These are phyloP conservation scores for Starmerella scarabaei DNA, from an alignment of 805 yeast species.

Conservation along the genomic window DNA sequence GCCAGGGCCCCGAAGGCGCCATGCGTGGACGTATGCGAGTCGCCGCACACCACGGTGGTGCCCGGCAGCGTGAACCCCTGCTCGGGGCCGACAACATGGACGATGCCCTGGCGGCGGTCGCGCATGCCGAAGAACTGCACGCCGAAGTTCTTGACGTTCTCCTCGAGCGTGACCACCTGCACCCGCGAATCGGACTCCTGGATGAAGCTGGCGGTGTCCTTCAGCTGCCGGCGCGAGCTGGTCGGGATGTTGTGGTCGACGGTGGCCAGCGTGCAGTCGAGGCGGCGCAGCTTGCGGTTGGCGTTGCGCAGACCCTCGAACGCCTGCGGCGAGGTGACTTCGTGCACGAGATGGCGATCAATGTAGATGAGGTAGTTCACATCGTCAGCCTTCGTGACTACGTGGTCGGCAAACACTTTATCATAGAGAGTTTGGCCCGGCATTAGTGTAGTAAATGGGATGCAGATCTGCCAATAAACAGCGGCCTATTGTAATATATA, in stretches of 20 bases:
- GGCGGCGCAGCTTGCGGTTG: constrained; percentile 77
- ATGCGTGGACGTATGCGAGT: constrained; percentile 96
- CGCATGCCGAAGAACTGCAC: constrained; percentile 90
- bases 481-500: too few relatives aligned
- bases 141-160: constrained; percentile 79
- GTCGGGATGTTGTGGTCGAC: constrained; percentile 98
- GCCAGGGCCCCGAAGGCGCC: constrained; percentile 98
- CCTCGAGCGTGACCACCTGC: constrained; percentile 85
- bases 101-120: constrained; percentile 93
- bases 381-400: constrained; percentile 78
- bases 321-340: constrained; percentile 98
- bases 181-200: constrained; percentile 81
- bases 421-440: constrained; percentile 66
- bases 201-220: constrained; percentile 64
- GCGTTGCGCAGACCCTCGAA: constrained; percentile 89
- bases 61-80: constrained; percentile 98
- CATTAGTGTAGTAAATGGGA: too few relatives aligned
- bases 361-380: constrained; percentile 81
- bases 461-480: too few relatives aligned
- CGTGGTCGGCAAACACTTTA: constrained; percentile 89
- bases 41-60: constrained; percentile 98
- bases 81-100: constrained; percentile 97
- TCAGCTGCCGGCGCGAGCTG: constrained; percentile 63
- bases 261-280: constrained; percentile 84
- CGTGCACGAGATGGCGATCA: constrained; percentile 95